phyloP scores from a whole-genome alignment of 192 early-diverging fungal species.

The Radiomyces spectabilis region DNA sequence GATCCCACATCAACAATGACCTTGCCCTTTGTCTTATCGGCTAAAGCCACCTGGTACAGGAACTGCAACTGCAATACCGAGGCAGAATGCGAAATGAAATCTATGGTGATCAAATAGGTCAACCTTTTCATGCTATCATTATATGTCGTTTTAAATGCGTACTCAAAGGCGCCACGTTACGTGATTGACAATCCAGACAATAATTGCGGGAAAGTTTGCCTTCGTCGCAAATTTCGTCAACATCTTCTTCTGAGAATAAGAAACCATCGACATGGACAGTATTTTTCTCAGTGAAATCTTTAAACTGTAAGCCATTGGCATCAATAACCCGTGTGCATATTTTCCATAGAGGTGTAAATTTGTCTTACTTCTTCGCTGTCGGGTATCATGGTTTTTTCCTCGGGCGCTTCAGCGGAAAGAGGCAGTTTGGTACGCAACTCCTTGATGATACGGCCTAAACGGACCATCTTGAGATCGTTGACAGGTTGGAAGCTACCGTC shows the following conservation, averaged over 20 bases:
- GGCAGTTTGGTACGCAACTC: constrained; percentile 43
- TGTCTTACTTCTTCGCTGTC: constrained; percentile 37
- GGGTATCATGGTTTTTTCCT: constrained; percentile 38
- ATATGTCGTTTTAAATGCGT: constrained; percentile 1
- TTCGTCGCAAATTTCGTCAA: constrained; percentile 49
- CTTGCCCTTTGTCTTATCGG: constrained; percentile 33
- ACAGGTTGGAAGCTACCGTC: constrained; percentile 19
- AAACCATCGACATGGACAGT: constrained; percentile 54
- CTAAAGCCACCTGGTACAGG: constrained; percentile 39
- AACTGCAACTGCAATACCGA: constrained; percentile 47
- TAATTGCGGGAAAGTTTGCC: constrained; percentile 47
- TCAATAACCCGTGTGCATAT: neutral
- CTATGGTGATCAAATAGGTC: constrained; percentile 9
- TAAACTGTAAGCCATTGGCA: constrained; percentile 44
- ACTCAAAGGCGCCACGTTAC: constrained; percentile 36
- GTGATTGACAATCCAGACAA: constrained; percentile 44
- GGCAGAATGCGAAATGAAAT: constrained; percentile 57
- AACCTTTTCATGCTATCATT: neutral
- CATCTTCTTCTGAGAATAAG: constrained; percentile 48
- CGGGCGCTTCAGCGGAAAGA: constrained; percentile 44
- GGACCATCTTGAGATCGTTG: constrained; percentile 20
- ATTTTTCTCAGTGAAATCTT: constrained; percentile 39
- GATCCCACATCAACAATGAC: constrained; percentile 53
- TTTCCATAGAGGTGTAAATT: neutral
- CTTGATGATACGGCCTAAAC: constrained; percentile 41